Base-by-base conservation (phyloP, 495 filamentous ascomycete species). In the Chaetomidium leptoderma region DNA sequence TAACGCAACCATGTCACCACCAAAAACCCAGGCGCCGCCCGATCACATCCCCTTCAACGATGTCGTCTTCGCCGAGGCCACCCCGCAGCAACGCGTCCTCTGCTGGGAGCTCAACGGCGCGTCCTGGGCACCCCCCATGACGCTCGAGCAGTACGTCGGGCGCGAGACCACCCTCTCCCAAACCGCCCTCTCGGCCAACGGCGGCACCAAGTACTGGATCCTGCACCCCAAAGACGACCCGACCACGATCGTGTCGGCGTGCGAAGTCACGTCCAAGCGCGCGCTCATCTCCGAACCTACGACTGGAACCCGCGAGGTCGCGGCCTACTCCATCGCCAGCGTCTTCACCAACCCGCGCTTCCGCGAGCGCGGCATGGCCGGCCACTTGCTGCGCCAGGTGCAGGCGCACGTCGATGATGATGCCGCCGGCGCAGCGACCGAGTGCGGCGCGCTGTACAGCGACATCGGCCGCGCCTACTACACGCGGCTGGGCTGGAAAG, bases 51-150 rank as follows among this genome's bases (percentile, higher is more conserved):
- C 46, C 36, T 7, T 33, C 19, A 44, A 10, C 21, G 54, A 61
- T 21, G 55, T 61, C 21, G 30, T 59, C 51, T 57, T 64, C 44
- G 29, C 58, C 44, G 42, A 50, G 19, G 62, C 62, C 26, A 61
- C 58, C 29, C 53, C 59, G 29, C 50, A 56, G 9, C 62, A 64
- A 29, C 58, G 62, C 24, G 51, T n/a, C 17, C 58, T 64, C 21
- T 58, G 54, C 29, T 64, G 62, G 62, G 30, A 52, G 29, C 62
- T 64, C 53, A 64, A 64, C 58, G 58, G 54, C 49, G 58, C 51
- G 26, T 58, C 62, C 10, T 64, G 62, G 62, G 62, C 62, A 10
- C 35, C 33, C 16, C 62, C 62, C 42, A 58, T 64, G 54, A 61
- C 49, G 19, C 16, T 64, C 9, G 51, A 46, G 7, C 48, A 64